Conservation (phyloP, 192 early-diverging fungal genomes). For the Coemansia nantahalensis region DNA sequence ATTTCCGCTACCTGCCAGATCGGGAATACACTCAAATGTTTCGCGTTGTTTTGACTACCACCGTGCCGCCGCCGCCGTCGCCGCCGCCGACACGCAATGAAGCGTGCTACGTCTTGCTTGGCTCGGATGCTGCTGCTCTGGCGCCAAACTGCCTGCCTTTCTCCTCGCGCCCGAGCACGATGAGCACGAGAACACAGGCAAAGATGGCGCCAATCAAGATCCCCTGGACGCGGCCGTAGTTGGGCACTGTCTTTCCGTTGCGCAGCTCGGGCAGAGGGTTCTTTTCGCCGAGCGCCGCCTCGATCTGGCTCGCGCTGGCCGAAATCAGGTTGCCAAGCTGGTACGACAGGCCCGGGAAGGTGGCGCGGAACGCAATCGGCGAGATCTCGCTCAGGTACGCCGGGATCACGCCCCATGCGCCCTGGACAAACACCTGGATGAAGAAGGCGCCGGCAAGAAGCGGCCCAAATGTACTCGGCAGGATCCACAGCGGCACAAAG, state of each 20-base stretch:
- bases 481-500: slow-evolving; percentile 69
- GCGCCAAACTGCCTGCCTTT: slow-evolving; percentile 52
- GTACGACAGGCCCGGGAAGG: slow-evolving; percentile 71
- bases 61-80: too few species aligned
- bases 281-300: slow-evolving; percentile 55
- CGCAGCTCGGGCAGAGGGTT: slow-evolving; percentile 51
- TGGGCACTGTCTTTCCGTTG: slow-evolving; percentile 42
- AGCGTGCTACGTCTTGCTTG: background rate
- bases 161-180: slow-evolving; percentile 59
- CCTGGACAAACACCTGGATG: slow-evolving; percentile 49
- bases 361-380: slow-evolving; percentile 62
- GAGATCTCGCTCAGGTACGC: slow-evolving; percentile 68
- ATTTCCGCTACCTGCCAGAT: too few species aligned
- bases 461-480: slow-evolving; percentile 35
- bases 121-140: background rate
- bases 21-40: too few species aligned
- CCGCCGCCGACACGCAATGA: too few species aligned
- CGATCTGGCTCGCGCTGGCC: slow-evolving; percentile 58
- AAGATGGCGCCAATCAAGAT: slow-evolving; percentile 59
- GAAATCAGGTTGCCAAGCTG: slow-evolving; percentile 72
- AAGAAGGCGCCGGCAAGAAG: slow-evolving; percentile 50
- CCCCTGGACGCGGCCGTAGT: slow-evolving; percentile 57
- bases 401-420: slow-evolving; percentile 64
- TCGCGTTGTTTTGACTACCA: too few species aligned
- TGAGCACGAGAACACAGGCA: slow-evolving; percentile 41